These are phyloP conservation scores for Pichia occidentalis DNA, from an alignment of 805 yeast species.

Conservation along the genomic window DNA sequence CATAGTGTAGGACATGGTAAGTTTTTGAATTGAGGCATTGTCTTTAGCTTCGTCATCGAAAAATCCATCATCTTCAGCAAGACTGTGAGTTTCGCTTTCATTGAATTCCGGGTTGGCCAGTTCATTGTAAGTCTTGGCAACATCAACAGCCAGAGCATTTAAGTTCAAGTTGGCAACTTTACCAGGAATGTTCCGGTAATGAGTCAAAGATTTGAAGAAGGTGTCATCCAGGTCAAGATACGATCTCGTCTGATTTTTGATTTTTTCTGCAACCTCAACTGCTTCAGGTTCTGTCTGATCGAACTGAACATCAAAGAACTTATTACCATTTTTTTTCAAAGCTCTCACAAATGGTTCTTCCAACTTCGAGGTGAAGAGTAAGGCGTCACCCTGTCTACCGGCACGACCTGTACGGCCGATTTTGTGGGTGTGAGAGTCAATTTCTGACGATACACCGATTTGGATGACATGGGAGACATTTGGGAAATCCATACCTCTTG, in stretches of 20 bases:
- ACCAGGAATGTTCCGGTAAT: conserved; percentile 20
- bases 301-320: conserved; percentile 40
- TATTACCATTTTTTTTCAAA: conserved; percentile 49
- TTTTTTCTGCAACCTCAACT: conserved; percentile 28
- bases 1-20: conserved; percentile 14
- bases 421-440: conserved; percentile 83
- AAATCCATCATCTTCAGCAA: conserved; percentile 8
- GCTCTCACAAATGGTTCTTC: conserved; percentile 52
- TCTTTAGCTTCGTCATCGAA: conserved; percentile 8
- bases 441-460: conserved; percentile 65
- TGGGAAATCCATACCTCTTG: conserved; percentile 95
- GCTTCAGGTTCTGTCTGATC: conserved; percentile 32
- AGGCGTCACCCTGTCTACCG: conserved; percentile 70
- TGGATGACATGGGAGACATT: conserved; percentile 81
- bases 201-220: conserved; percentile 14
- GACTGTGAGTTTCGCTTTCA: no score
- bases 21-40: conserved; percentile 11
- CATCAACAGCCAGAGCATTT: conserved; percentile 29
- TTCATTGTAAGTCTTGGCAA: conserved; percentile 27
- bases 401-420: conserved; percentile 96
- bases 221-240: conserved; percentile 15
- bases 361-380: conserved; percentile 46
- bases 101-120: conserved; percentile 17
- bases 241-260: conserved; percentile 16
- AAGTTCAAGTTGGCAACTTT: conserved; percentile 28